Evolutionary conservation across 805 yeast species (phyloP), one percentile per base, ranked within the genome.

Genomic region (Sugiyamaella chiloensis): DNA sequence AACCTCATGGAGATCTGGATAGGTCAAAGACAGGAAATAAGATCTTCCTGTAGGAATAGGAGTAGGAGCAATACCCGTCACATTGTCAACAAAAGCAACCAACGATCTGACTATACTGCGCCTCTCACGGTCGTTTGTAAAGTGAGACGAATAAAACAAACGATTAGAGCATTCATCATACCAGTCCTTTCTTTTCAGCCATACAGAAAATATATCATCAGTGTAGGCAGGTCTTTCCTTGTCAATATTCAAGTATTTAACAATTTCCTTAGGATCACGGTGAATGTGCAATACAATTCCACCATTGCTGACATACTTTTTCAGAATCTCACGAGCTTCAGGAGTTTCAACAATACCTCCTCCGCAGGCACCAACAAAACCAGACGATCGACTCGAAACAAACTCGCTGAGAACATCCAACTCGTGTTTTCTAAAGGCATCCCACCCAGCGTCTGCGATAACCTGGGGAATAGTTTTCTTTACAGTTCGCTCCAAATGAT

Each of bases 261-360:
- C 80, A 24, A 95, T 87, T 56, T 87, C 85, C 48, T 80, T 82
- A 52, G 91, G 76, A 58, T 87, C 86, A 55, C 99, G 83, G 65
- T 91, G 97, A 50, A 93, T 74, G 60, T 93, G 97, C 47, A 93
- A 72, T 9, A 93, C 98, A 54, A 86, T 75, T 32, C 96, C 96
- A 21, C 85, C 86, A 19, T 68, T 58, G 5, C 68, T 66, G 34
- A 64, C 59, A 63, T 80, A 85, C 5, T 71, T 62, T 56, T 81
- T 75, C 63, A 93, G 72, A 5, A 79, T 55, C 8, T 72, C 72
- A 58, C 97, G 78, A 3, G 95, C 80, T n/a, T 65, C 75, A 5
- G 73, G 73, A 32, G 76, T 76, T 67, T 91, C 98, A 23, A 93
- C 95, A 51, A 93, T 74, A 7, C 99, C 99, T 37, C 99, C 99